Evolutionary conservation across 345 rosid species (phyloP), one percentile per base, ranked within the genome.

Genomic region (Hevea brasiliensis): DNA sequence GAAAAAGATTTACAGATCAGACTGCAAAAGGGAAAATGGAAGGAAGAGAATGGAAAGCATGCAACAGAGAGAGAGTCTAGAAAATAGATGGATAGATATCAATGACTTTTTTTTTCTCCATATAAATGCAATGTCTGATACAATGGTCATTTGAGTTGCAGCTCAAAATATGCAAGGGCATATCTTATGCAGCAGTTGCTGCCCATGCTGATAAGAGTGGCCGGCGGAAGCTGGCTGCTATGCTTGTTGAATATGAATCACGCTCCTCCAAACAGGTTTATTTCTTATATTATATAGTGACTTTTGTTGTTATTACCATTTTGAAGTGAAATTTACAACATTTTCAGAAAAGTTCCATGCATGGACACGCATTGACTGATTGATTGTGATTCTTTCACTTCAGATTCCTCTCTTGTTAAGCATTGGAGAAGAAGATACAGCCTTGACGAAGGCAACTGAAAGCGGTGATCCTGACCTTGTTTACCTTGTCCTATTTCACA

Each of bases 171-270:
- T 89, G 95, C 78, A 92, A 79, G 86, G 94, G 92, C 76, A 89
- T 95, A 84, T 92, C 99, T 72, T 95, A 90, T 85, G 99, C 98
- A 62, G 94, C 99, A 68, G 99, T 95, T 80, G 99, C 99, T 74
- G 90, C 99, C 75, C 99, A 95, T 87, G 97, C 98, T 24, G 99
- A 95, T 84, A 95, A 86, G 83, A 89, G 83, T 79, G 96, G 91
- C 55, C 89, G 97, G 60, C 84, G 98, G 60, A 95, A 95, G 84
- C 77, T 95, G 74, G 97, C 99, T 74, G 97, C 98, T 73, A 88
- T 95, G 98, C 98, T 95, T 76, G 89, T 88, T 77, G 98, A 90
- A 72, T 91, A 95, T 69, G 99, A 95, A 76, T 98, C 99, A 55
- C 97, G 96, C 71, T 86, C 98, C 80, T 89, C 93, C 1, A 92